These are phyloP conservation scores for Flaveria robusta DNA, from an alignment of 129 eudicot genomes.

Conservation along the genomic window DNA sequence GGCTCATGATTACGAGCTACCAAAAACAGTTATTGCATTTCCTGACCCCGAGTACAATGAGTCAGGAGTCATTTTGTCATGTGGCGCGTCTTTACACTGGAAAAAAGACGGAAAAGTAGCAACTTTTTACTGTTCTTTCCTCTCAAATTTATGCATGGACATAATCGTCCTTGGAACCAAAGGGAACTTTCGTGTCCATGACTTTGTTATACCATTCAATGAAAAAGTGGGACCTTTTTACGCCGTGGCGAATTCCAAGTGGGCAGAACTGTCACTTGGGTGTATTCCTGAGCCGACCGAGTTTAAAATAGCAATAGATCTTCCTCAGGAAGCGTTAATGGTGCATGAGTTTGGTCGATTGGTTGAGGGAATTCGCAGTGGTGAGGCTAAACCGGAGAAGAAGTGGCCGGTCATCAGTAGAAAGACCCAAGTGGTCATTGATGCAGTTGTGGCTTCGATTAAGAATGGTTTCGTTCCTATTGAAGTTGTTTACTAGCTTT, in stretches of 20 bases:
- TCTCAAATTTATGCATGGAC: slow-evolving; percentile 50
- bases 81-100: slow-evolving; percentile 57
- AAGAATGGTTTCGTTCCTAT: slow-evolving; percentile 49
- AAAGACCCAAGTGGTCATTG: slow-evolving; percentile 59
- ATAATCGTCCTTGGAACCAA: slow-evolving; percentile 52
- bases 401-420: slow-evolving; percentile 61
- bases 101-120: slow-evolving; percentile 48
- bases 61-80: slow-evolving; percentile 55
- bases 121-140: slow-evolving; percentile 57
- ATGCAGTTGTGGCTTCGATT: slow-evolving; percentile 64
- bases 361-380: slow-evolving; percentile 38
- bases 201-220: slow-evolving; percentile 54
- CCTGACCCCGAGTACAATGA: slow-evolving; percentile 43
- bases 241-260: slow-evolving; percentile 34
- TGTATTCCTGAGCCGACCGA: slow-evolving; percentile 49
- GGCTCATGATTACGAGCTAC: slow-evolving; percentile 58
- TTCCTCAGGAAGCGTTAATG: slow-evolving; percentile 70
- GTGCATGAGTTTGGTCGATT: slow-evolving; percentile 60
- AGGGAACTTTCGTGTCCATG: slow-evolving; percentile 57
- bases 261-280: slow-evolving; percentile 40
- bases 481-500: slow-evolving; percentile 43
- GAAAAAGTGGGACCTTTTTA: slow-evolving; percentile 54
- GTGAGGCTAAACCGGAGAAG: slow-evolving; percentile 43
- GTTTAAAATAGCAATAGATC: slow-evolving; percentile 33
- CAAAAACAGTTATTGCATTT: slow-evolving; percentile 52